Conservation (phyloP, 345 rosid genomes). For the Clausena lansium region DNA sequence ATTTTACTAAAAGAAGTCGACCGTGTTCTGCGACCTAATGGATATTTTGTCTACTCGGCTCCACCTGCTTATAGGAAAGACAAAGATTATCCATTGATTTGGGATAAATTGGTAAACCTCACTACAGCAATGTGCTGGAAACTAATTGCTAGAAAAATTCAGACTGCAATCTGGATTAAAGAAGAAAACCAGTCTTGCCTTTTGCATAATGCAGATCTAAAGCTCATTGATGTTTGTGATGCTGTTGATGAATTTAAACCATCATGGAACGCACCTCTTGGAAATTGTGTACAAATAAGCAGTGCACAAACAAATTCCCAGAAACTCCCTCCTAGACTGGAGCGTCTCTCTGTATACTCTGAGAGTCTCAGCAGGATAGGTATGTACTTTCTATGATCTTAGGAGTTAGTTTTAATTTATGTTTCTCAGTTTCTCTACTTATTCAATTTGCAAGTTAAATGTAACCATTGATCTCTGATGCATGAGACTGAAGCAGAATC, state of each 20-base stretch:
- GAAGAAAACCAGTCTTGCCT: slow-evolving; percentile 61
- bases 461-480: not conserved
- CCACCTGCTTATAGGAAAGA: slow-evolving; percentile 87
- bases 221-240: slow-evolving; percentile 63
- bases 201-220: slow-evolving; percentile 49
- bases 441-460: not conserved
- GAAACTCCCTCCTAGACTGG: slow-evolving; percentile 62
- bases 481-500: not conserved
- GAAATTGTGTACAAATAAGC: slow-evolving; percentile 52
- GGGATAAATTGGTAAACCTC: slow-evolving; percentile 73
- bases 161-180: slow-evolving; percentile 95
- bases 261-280: slow-evolving; percentile 76
- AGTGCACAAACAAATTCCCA: slow-evolving; percentile 26
- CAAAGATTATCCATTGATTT: slow-evolving; percentile 79
- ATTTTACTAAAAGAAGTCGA: slow-evolving; percentile 87
- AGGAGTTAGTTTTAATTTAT: not conserved
- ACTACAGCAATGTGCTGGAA: slow-evolving; percentile 94
- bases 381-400: slow-evolving; percentile 19
- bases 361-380: slow-evolving; percentile 58
- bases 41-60: slow-evolving; percentile 89
- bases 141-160: slow-evolving; percentile 76
- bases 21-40: slow-evolving; percentile 74
- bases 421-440: not conserved
- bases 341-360: slow-evolving; percentile 64
- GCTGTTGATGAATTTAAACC: slow-evolving; percentile 50